phyloP scores from a whole-genome alignment of 257 asterid species.

The Nicotiana tomentosiformis region DNA sequence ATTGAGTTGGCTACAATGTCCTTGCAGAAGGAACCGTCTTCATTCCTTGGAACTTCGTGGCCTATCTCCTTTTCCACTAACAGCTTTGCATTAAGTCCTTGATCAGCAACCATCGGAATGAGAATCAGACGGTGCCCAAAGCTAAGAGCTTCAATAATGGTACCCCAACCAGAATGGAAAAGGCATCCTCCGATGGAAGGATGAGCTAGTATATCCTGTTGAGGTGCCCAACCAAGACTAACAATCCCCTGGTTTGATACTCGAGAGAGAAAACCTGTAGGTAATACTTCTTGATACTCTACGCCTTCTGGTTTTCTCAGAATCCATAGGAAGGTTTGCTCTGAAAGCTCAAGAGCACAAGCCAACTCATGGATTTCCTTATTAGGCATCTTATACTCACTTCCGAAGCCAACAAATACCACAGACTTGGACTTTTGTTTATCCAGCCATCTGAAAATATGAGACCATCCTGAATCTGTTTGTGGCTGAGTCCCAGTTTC shows the following conservation, averaged over 20 bases:
- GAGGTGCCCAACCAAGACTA: slow-evolving; percentile 38
- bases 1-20: slow-evolving; percentile 30
- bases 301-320: slow-evolving; percentile 27
- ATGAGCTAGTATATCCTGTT: slow-evolving; percentile 41
- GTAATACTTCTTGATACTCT: slow-evolving; percentile 20
- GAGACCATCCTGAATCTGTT: slow-evolving; percentile 9
- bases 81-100: slow-evolving; percentile 40
- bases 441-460: slow-evolving; percentile 32
- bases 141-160: slow-evolving; percentile 33
- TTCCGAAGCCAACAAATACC: slow-evolving; percentile 44
- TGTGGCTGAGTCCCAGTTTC: neutral
- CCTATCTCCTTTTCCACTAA: slow-evolving; percentile 38
- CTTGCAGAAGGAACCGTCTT: slow-evolving; percentile 38
- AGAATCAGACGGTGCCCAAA: slow-evolving; percentile 39
- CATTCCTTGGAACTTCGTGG: slow-evolving; percentile 33
- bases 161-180: slow-evolving; percentile 51
- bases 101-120: slow-evolving; percentile 41
- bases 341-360: slow-evolving; percentile 31
- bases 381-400: slow-evolving; percentile 41
- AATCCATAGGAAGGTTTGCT: slow-evolving; percentile 41
- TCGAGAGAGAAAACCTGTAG: slow-evolving; percentile 27
- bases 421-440: slow-evolving; percentile 30
- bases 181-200: slow-evolving; percentile 39
- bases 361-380: slow-evolving; percentile 44
- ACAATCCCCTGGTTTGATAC: slow-evolving; percentile 27